Evolutionary conservation across 2,329 filamentous ascomycete genomes (phyloP), one percentile per base, ranked within the genome.

Genomic region (Sordariomycetes sp.): DNA sequence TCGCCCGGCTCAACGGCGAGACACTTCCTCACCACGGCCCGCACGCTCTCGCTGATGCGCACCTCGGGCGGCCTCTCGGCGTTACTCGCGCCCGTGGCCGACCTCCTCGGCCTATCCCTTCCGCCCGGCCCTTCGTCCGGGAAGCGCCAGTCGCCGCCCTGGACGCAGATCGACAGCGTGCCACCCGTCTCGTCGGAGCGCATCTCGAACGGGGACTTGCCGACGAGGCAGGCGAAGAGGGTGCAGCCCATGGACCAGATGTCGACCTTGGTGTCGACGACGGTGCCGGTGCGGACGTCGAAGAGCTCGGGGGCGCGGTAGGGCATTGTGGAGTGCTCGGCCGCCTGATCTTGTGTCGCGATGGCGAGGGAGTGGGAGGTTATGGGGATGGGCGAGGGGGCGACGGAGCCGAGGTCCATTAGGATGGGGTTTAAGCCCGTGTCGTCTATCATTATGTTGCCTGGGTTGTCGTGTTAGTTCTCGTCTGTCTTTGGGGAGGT

Each of bases 371-470:
- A 95, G 61, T 93, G 87, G 20, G 89, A 94, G 4, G 93, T 96
- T 64, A 97, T 93, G 28, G 89, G 83, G 59, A 90, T 89, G 1
- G 94, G 94, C 1, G 90, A 91, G 20, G 88, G 88, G 48, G 90
- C 88, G 59, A 99, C 79, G 59, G 91, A 97, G 62, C 94, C 94
- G 25, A 99, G 85, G 70, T 99, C 94, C 94, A 99, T 99, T 40
- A 99, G 82, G 65, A 99, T 94, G 2, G 94, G 93, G 34, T 86
- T 86, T 60, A 85, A 82, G 64, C 94, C 94, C 65, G 90, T 85
- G 70, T 97, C 93, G 64, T 89, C 88, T 64, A 99, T 96, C 94
- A 99, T 99, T 69, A 99, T 96, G 74, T 99, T 99, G 60, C 91
- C 82, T 84, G 60, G 24, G 11, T 52, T 32, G 24, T 22, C 5